Conservation (phyloP, 495 filamentous ascomycete species). For the Hypoxylon lienhwacheense region DNA sequence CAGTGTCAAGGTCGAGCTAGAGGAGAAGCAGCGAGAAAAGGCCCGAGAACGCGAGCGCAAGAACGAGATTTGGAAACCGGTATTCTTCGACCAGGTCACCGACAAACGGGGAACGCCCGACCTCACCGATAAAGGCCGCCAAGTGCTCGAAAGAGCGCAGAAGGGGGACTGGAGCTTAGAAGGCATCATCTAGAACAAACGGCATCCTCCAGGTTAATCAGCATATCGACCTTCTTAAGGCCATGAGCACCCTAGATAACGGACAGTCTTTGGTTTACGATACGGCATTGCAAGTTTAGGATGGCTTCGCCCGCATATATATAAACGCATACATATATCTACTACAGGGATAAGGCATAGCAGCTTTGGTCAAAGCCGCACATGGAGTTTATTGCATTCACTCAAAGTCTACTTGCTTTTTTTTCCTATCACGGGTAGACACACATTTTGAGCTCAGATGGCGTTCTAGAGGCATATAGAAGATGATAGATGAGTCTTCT, state of each 20-base stretch:
- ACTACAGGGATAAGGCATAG: slow-evolving; percentile 32
- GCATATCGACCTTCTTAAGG: slow-evolving; percentile 4
- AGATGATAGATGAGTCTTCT: slow-evolving; percentile 32
- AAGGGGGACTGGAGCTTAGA: slow-evolving; percentile 58
- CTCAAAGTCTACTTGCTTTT: slow-evolving; percentile 8
- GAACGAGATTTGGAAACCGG: slow-evolving; percentile 74
- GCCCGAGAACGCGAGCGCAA: slow-evolving; percentile 73
- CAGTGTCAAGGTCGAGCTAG: slow-evolving; percentile 82
- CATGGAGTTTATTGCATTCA: slow-evolving; percentile 28
- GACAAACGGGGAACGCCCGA: slow-evolving; percentile 76
- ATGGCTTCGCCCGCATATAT: slow-evolving; percentile 32
- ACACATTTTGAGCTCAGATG: slow-evolving; percentile 24
- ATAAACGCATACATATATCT: slow-evolving; percentile 28
- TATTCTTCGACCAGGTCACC: slow-evolving; percentile 80
- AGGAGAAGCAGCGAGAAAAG: slow-evolving; percentile 84
- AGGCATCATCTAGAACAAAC: slow-evolving; percentile 41
- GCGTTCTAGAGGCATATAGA: slow-evolving; percentile 27
- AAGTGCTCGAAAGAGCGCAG: slow-evolving; percentile 69
- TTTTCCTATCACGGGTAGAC: slow-evolving; percentile 20
- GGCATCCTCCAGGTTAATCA: not conserved
- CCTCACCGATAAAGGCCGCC: slow-evolving; percentile 73
- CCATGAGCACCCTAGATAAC: not conserved
- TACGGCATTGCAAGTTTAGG: slow-evolving; percentile 16
- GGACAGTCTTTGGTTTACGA: slow-evolving; percentile 29
- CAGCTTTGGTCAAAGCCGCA: slow-evolving; percentile 32